A percentile compares a stretch with the other conserved stretches of the same genome.
phyloP scores from a whole-genome alignment of 352 stramenopile species.

The Pilasporangium apinafurcum region DNA sequence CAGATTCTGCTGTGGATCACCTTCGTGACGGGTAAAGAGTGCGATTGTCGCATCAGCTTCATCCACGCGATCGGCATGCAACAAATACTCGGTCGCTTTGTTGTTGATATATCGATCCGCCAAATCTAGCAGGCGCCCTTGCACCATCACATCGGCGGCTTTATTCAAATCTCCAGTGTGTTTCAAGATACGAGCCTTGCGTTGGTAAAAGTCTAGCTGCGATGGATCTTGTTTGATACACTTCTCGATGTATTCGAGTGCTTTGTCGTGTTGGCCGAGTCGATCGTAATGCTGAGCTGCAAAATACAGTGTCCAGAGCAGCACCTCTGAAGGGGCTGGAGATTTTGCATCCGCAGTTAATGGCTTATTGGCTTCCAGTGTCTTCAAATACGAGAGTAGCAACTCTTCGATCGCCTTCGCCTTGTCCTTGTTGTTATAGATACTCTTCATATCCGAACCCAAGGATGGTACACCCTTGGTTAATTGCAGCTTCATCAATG shows the following conservation, averaged over 20 bases:
- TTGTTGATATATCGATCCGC: conserved; percentile 99
- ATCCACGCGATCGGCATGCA: conserved; percentile 90
- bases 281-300: conserved; percentile 91
- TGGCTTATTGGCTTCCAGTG: conserved; percentile 57
- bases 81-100: conserved; percentile 96
- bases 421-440: conserved; percentile 74
- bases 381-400: conserved; percentile 74
- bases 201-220: conserved; percentile 92
- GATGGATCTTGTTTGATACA: conserved; percentile 91
- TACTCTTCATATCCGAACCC: conserved; percentile 88
- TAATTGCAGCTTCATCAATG: conserved; percentile 63
- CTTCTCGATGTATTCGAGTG: conserved; percentile 87
- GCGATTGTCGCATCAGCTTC: conserved; percentile 93
- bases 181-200: conserved; percentile 93
- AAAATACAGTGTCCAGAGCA: conserved; percentile 92
- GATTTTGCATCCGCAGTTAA: conserved; percentile 29
- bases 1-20: conserved; percentile 95
- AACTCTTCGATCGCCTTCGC: conserved; percentile 65
- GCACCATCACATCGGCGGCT: conserved; percentile 90
- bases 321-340: conserved; percentile 21
- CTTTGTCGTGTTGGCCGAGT: conserved; percentile 79
- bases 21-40: conserved; percentile 95
- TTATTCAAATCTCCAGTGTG: conserved; percentile 86
- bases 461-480: conserved; percentile 92
- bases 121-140: conserved; percentile 92